Evolutionary conservation across 768 basidiomycete genomes (phyloP).

Genomic region (Serendipita indica): DNA sequence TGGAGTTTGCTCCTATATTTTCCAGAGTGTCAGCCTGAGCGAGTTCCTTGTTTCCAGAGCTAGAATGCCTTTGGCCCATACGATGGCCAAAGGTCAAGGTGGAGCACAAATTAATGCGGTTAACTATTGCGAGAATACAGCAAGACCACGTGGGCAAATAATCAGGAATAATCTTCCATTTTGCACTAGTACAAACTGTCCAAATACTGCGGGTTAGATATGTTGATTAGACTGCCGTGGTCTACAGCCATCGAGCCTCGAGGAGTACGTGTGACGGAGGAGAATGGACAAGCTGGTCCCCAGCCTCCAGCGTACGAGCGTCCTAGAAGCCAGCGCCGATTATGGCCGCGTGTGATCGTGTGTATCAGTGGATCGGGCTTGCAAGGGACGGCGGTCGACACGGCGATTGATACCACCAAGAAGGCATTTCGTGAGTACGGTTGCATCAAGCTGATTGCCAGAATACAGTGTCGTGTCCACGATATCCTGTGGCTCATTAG

Average conservation of each 20-base stretch:
- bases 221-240: neutral
- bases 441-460: constrained; percentile 29
- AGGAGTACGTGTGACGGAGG: neutral
- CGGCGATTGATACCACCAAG: constrained; percentile 52
- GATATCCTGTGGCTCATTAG: constrained; percentile 35
- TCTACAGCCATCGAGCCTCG: neutral
- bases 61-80: neutral
- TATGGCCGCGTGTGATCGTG: no score
- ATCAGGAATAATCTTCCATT: no score
- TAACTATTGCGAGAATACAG: no score
- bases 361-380: no score
- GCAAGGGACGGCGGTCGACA: constrained; percentile 26
- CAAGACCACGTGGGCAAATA: no score
- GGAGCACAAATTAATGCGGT: no score
- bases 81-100: neutral
- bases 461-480: constrained; percentile 52
- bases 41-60: neutral
- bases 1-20: no score
- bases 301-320: neutral
- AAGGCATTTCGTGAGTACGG: constrained; percentile 44
- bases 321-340: neutral
- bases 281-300: neutral
- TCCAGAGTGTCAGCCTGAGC: neutral
- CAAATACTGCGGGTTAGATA: no score
- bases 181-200: no score